These are phyloP conservation scores for Aspergillus aculeatus DNA, from an alignment of 2,329 filamentous ascomycete species.

Conservation along the genomic window DNA sequence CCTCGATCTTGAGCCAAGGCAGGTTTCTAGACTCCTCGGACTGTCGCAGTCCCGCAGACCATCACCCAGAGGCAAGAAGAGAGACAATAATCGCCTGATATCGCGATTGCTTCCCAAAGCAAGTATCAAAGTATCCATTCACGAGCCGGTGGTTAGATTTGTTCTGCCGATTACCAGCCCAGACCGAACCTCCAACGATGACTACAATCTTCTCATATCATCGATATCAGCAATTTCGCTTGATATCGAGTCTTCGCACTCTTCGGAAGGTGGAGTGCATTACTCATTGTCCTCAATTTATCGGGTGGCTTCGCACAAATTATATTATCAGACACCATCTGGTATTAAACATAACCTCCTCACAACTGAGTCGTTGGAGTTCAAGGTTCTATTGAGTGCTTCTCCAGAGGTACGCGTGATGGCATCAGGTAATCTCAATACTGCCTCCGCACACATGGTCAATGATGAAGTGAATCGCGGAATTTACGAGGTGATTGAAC, in stretches of 20 bases:
- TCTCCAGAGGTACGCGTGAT: constrained; percentile 82
- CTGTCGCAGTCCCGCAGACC: constrained; percentile 61
- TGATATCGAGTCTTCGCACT: constrained; percentile 95
- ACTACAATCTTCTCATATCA: constrained; percentile 93
- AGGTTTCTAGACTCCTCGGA: constrained; percentile 80
- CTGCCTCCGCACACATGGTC: constrained; percentile 84
- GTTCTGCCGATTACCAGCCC: constrained; percentile 74
- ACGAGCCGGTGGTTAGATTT: constrained; percentile 91
- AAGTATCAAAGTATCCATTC: constrained; percentile 91
- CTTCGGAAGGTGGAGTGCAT: constrained; percentile 75
- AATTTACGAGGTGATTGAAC: constrained; percentile 83
- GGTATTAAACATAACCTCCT: constrained; percentile 83
- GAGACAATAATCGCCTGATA: constrained; percentile 64
- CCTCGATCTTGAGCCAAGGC: constrained; percentile 85
- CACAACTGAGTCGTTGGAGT: constrained; percentile 80
- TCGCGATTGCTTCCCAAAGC: constrained; percentile 92
- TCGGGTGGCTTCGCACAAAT: constrained; percentile 77
- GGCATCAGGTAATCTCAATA: constrained; percentile 75
- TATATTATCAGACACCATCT: constrained; percentile 90
- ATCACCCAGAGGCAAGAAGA: constrained; percentile 46
- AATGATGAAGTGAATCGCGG: constrained; percentile 91
- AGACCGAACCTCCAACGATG: constrained; percentile 61
- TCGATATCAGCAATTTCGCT: constrained; percentile 91
- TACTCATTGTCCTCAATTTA: constrained; percentile 83
- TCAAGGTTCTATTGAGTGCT: constrained; percentile 81